Base-by-base conservation (phyloP, 495 filamentous ascomycete genomes). In the Xylaria castorea region DNA sequence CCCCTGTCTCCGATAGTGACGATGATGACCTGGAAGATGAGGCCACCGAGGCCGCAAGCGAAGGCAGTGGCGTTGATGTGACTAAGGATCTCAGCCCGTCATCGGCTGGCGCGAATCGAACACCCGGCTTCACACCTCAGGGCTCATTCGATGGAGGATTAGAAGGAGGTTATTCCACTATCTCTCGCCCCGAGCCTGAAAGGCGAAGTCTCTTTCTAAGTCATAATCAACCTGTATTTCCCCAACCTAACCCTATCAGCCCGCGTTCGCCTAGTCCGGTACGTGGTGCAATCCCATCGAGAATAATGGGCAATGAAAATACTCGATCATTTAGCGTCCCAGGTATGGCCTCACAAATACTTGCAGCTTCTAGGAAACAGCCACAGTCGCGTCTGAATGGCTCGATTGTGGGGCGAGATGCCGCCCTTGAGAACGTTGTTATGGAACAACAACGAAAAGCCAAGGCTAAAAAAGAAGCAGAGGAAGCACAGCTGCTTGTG, bases 251-350 rank as follows among this genome's bases (percentile, higher is more conserved):
- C n/a, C 76, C 84, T 38, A 60, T 87, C 81, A 90, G 89, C 67
- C 92, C 92, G 51, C 89, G 93, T 40, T 96, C 93, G 12, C 94
- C 94, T 16, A 96, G 93, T 74, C 93, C 94, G 0, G 83, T 93
- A 3, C 91, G 93, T 22, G 80, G 83, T 27, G 79, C 81, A 7
- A 76, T 86, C 8, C 85, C 83, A 25, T 80, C 83, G 65, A 85
- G 83, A 70, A 73, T 84, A 1, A 74, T 89, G 20, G 80, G 85
- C 70, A 80, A 86, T 25, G 89, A 92, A 38, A 79, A 80, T 8
- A 75, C 83, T 18, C 85, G 90, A 65, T 89, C 87, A 8, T 82
- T 89, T 68, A 91, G 89, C 76, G 87, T 89, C 32, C 89, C 90
- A 22, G 83, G 84, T 11, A 79, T 82, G 72, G 85, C 85, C 14